A percentile compares a stretch with the other conserved stretches of the same genome.
Conservation (phyloP, 306 rosid species). For the Canavalia gladiata region DNA sequence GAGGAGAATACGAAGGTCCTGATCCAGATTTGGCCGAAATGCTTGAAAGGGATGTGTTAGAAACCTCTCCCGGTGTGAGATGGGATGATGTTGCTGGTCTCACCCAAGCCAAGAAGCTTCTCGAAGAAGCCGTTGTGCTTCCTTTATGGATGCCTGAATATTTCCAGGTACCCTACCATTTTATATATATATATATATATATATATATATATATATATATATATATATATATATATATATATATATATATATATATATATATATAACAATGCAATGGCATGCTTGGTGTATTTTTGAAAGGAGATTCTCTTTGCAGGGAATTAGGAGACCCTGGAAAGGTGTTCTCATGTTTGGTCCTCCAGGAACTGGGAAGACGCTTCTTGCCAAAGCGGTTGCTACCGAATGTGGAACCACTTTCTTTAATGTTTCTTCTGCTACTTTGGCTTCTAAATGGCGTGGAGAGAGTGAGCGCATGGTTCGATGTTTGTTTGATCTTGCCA, state of each 20-base stretch:
- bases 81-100: conserved; percentile 99
- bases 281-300: no score
- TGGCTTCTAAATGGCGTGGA: conserved; percentile 99
- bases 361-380: conserved; percentile 98
- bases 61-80: conserved; percentile 97
- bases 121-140: conserved; percentile 99
- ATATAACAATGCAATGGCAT: no score
- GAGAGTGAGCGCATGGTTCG: conserved; percentile 99
- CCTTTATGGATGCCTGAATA: conserved; percentile 99
- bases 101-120: conserved; percentile 91
- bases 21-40: conserved; percentile 98
- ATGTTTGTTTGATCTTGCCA: conserved; percentile 97
- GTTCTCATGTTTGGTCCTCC: conserved; percentile 99
- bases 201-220: no score
- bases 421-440: conserved; percentile 95
- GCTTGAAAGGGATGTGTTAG: conserved; percentile 97
- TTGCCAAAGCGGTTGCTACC: conserved; percentile 99
- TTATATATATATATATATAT: no score
- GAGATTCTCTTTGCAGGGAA: conserved; percentile 66
- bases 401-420: conserved; percentile 99
- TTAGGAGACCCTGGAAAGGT: conserved; percentile 99
- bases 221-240: no score
- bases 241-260: no score
- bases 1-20: conserved; percentile 89
- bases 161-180: conserved; percentile 68